Evolutionary conservation across 2,329 filamentous ascomycete genomes (phyloP).

Genomic region (Neodidymelliopsis sp.): DNA sequence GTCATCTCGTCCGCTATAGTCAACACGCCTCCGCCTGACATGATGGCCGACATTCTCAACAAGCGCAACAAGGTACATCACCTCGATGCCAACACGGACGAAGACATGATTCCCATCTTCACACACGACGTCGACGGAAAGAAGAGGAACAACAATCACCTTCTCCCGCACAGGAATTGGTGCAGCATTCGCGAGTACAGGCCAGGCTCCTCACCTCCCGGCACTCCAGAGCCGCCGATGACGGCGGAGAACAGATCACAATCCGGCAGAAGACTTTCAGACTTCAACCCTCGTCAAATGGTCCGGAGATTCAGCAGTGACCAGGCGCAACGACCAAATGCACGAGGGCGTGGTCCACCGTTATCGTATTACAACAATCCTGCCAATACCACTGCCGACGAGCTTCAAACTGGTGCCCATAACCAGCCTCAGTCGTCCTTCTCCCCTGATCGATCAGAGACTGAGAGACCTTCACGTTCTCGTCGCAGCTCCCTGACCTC

Average conservation of each 20-base stretch:
- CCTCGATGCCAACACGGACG: slow-evolving; percentile 77
- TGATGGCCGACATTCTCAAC: slow-evolving; percentile 91
- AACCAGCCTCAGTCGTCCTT: slow-evolving; percentile 44
- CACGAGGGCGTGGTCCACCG: slow-evolving; percentile 44
- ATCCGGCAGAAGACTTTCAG: slow-evolving; percentile 42
- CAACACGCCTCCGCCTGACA: slow-evolving; percentile 85
- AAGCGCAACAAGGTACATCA: slow-evolving; percentile 82
- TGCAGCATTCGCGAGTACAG: slow-evolving; percentile 88
- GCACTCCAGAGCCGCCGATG: slow-evolving; percentile 60
- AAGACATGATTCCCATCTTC: slow-evolving; percentile 96
- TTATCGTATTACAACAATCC: slow-evolving; percentile 50
- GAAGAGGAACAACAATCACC: slow-evolving; percentile 85
- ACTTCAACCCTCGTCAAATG: slow-evolving; percentile 50
- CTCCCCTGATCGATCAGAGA: slow-evolving; percentile 43
- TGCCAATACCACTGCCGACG: slow-evolving; percentile 42
- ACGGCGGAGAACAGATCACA: slow-evolving; percentile 35
- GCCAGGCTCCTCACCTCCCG: slow-evolving; percentile 70
- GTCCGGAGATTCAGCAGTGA: slow-evolving; percentile 51
- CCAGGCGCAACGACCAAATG: slow-evolving; percentile 33
- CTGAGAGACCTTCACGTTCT: slow-evolving; percentile 36
- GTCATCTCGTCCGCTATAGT: slow-evolving; percentile 93
- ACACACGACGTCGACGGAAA: slow-evolving; percentile 87
- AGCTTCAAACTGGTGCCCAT: slow-evolving; percentile 30
- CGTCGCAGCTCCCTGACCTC: slow-evolving; percentile 45
- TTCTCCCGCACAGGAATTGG: slow-evolving; percentile 93